Base-by-base conservation (phyloP, 805 yeast species). In the Komagataella ulmi region DNA sequence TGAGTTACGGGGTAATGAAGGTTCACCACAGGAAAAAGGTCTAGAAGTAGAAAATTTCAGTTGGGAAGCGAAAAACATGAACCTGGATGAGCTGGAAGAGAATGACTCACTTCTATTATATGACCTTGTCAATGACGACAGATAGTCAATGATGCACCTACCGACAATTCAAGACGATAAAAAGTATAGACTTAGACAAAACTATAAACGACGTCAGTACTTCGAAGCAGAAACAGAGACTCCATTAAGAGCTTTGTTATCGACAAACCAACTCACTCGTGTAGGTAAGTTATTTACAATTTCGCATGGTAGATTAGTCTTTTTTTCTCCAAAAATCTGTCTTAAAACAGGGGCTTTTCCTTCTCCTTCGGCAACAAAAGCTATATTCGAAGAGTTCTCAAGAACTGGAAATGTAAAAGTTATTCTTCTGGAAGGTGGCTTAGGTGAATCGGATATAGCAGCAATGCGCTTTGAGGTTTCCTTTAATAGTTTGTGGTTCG, bases 351-450 rank as follows among this genome's bases (percentile, higher is more conserved):
- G 75, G 18, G 88, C 87, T 69, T 90, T 90, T 43, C 85, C 83
- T 8, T 84, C 83, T 53, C 97, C 97, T 64, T 87, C 90, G 14
- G 96, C 96, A 48, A 88, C 90, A 67, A 89, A 89, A 2, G 87
- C 83, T 58, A 89, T 79, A 23, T 67, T 57, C 18, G 61, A 57
- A 14, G 83, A 82, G 18, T 63, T 66, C 51, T 71, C 73, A 58
- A 89, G 73, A 3, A 83, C 83, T 6, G 91, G 90, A 67, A 87
- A 79, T 6, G 97, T 89, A 64, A 89, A 72, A 2, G 96, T 87
- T 67, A 89, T 85, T 73, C 97, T 81, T 73, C 90, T 81, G 65
- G 90, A 83, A 45, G 97, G 97, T 36, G 95, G 96, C 68, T 90
- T 90, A 65, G 97, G 97, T 8, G 95, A 85, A 64, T 89, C 91